Base-by-base conservation (phyloP, 2,329 filamentous ascomycete species). In the Penicillium sp. region DNA sequence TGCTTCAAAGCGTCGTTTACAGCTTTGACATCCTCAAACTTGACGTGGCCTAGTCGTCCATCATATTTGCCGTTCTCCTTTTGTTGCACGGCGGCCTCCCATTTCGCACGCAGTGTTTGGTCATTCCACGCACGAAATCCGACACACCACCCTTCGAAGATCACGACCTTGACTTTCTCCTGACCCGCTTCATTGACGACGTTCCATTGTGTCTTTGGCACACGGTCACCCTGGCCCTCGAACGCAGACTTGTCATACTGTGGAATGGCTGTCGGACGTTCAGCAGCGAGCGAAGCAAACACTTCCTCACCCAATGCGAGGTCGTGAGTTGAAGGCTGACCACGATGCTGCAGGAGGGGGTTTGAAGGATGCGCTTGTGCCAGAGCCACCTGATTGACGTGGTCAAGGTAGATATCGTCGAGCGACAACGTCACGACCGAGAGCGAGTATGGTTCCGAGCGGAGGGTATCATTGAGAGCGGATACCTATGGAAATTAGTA, bases 131-230 rank as follows among this genome's bases (percentile, higher is more conserved):
- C 74, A 6, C 86, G 85, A 75, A 96, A 96, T 3, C 91, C 92
- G 13, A 96, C 85, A 72, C 89, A 94, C 92, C 92, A 96, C 18
- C 92, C 92, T 73, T 97, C 92, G 61, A 96, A 86, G 50, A 96
- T 84, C 22, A 96, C 81, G 7, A 93, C 84, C 50, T 82, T 79
- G 2, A 84, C 66, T 39, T 65, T 71, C 10, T 66, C 50, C 32
- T 74, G 57, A 2, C 63, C 70, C 4, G 74, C 56, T 22, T 56
- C 55, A 56, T 80, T 81, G 29, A 79, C 72, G 24, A 82, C 74
- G 26, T 80, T 75, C 89, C 91, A 95, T 45, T 80, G 69, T 11
- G 74, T 75, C 55, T 82, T 74, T 0, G 87, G 83, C 1, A 83
- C 78, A 48, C 92, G 86, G 74, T 96, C 91, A 22, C 92, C 92